phyloP scores from a whole-genome alignment of 2,329 filamentous ascomycete genomes.

The Stachybotrys chlorohalonatus region DNA sequence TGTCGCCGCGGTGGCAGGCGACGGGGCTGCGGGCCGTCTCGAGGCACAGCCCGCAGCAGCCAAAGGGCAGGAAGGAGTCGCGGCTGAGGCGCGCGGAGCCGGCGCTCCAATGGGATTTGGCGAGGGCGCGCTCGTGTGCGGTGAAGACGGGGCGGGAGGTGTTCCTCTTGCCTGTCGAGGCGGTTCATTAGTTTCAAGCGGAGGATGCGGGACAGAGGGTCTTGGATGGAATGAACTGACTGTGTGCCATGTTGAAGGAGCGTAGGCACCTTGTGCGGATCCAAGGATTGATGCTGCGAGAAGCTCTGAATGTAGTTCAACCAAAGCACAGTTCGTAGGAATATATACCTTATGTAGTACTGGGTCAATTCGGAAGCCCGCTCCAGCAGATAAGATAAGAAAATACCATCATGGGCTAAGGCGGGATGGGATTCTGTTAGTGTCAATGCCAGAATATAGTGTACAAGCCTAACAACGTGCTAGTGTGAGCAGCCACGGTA shows the following conservation, averaged over 20 bases:
- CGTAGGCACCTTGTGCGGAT: too few relatives aligned
- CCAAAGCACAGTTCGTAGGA: too few relatives aligned
- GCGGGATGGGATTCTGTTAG: too few relatives aligned
- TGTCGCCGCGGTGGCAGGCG: constrained; percentile 72
- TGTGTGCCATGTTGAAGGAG: constrained; percentile 35
- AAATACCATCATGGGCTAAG: too few relatives aligned
- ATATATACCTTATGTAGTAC: too few relatives aligned
- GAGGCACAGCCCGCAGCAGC: constrained; percentile 80
- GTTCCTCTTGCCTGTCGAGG: constrained; percentile 63
- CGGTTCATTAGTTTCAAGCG: neutral
- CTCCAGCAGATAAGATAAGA: too few relatives aligned
- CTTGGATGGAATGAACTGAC: constrained; percentile 21
- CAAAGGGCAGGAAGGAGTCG: constrained; percentile 88
- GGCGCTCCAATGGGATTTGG: constrained; percentile 74
- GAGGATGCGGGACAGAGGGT: neutral
- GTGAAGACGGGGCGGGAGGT: constrained; percentile 92
- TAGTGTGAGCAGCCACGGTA: too few relatives aligned
- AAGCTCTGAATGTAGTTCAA: too few relatives aligned
- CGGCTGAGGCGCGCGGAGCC: constrained; percentile 76
- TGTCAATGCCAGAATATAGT: too few relatives aligned
- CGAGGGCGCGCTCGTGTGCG: constrained; percentile 74
- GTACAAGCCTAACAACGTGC: too few relatives aligned
- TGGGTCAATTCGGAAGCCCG: too few relatives aligned
- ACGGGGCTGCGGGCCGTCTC: constrained; percentile 74
- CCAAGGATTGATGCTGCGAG: too few relatives aligned